Conservation (phyloP, 1,284 basidiomycete genomes). For the Inonotus obliquus region DNA sequence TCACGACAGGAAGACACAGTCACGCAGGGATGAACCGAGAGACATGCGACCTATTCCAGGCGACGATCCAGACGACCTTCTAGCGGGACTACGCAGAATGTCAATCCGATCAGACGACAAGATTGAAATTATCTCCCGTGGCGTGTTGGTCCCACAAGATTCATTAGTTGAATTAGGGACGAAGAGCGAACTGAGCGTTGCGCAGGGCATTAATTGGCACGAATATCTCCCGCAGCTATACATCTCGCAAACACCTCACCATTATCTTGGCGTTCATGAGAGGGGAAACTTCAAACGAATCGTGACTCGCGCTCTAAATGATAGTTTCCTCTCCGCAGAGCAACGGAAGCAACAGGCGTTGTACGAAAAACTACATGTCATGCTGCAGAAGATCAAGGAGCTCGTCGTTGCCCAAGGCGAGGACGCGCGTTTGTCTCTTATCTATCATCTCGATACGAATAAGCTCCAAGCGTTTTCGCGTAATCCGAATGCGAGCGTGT, state of each 20-base stretch:
- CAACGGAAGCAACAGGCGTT: neutral
- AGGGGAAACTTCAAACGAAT: slow-evolving; percentile 30
- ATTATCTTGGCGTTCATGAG: slow-evolving; percentile 34
- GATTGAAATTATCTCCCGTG: slow-evolving; percentile 21
- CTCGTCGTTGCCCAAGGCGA: slow-evolving; percentile 2
- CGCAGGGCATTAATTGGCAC: slow-evolving; percentile 31
- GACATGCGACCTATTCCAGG: slow-evolving; percentile 16
- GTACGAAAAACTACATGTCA: slow-evolving; percentile 8
- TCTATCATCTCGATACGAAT: neutral
- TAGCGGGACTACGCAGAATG: slow-evolving; percentile 9
- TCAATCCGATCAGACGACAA: slow-evolving; percentile 5
- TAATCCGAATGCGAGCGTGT: neutral
- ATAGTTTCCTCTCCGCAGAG: neutral
- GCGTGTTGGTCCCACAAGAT: slow-evolving; percentile 30
- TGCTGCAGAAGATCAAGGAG: slow-evolving; percentile 4
- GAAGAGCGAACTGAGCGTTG: slow-evolving; percentile 23
- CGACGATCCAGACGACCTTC: slow-evolving; percentile 16
- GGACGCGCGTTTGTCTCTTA: slow-evolving; percentile 1
- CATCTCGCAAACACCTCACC: slow-evolving; percentile 35
- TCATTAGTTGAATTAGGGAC: slow-evolving; percentile 39
- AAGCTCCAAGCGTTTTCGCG: slow-evolving; percentile 5
- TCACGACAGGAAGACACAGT: neutral
- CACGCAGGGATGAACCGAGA: slow-evolving; percentile 19
- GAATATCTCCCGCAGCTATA: slow-evolving; percentile 37
- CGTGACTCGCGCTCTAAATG: slow-evolving; percentile 21